phyloP scores from a whole-genome alignment of 1,284 basidiomycete species.

The Phylloporus sp. region DNA sequence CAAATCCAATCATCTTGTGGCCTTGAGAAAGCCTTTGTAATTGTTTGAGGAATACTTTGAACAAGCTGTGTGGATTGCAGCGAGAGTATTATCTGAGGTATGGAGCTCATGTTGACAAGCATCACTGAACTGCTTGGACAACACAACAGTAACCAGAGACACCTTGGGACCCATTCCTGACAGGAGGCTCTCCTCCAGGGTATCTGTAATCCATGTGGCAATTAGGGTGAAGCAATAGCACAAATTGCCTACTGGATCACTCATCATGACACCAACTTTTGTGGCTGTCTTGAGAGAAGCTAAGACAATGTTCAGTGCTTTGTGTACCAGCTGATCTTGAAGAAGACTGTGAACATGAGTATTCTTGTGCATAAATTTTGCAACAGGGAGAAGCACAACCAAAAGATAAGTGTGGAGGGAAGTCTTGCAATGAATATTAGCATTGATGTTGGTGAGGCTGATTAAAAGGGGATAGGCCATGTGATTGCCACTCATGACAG shows the following conservation, averaged over 20 bases:
- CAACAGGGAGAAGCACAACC: too few relatives aligned
- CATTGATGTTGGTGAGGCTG: constrained; percentile 39
- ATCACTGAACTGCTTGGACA: constrained; percentile 14
- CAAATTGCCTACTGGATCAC: constrained; percentile 34
- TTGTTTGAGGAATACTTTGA: neutral
- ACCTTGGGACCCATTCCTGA: neutral
- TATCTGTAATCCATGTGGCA: constrained; percentile 17
- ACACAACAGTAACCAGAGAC: constrained; percentile 8
- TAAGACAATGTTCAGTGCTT: constrained; percentile 38
- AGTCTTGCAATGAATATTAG: constrained; percentile 38
- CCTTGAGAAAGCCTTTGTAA: constrained; percentile 1
- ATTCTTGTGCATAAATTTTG: constrained; percentile 31
- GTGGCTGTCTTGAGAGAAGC: constrained; percentile 41
- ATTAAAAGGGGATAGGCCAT: constrained; percentile 44
- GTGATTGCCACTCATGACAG: constrained; percentile 33
- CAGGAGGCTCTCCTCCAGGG: constrained; percentile 11
- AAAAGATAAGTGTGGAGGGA: constrained; percentile 39
- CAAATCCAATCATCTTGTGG: neutral
- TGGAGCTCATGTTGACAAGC: constrained; percentile 2
- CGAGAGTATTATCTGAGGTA: neutral
- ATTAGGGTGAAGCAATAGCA: constrained; percentile 15
- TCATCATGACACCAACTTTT: constrained; percentile 38
- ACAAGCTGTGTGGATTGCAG: neutral
- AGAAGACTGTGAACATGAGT: constrained; percentile 7
- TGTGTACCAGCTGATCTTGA: constrained; percentile 36